Evolutionary conservation across 2,329 filamentous ascomycete genomes (phyloP), one percentile per base, ranked within the genome.

Genomic region (Colletotrichum kahawae): DNA sequence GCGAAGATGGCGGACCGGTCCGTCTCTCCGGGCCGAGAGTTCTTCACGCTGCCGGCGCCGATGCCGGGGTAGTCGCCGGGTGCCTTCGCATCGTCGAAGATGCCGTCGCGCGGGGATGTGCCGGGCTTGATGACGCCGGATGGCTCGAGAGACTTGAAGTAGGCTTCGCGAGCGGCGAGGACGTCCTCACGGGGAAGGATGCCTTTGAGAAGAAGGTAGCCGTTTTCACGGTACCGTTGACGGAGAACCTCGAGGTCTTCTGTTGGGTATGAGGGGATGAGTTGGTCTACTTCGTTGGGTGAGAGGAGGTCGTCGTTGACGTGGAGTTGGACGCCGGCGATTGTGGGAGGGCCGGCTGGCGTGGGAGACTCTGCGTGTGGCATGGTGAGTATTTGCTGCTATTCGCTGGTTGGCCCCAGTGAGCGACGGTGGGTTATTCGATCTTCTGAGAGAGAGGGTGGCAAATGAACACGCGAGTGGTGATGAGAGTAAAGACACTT

Each of bases 21-120:
- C 3, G 78, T 79, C n/a, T 84, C 84, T 7, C 85, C 88, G 0
- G 88, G 88, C 2, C 83, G 83, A 0, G 84, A 85, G 65, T 89
- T 90, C 12, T 83, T 83, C 6, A 83, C 80, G 29, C 84, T 84
- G 0, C 89, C 89, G 2, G 89, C 88, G 4, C 90, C 90, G 70
- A 92, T 81, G 21, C 77, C 76, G 21, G 71, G 71, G 36, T 65
- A 74, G 31, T 74, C 67, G 2, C n/a, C 43, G n/a, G 71, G 16
- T 9, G 77, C 71, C 4, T 69, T 70, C 7, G 67, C 64, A 34
- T 71, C 72, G 13, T 86, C 82, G 14, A 74, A 77, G 27, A 74
- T 77, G 33, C 77, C 76, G 10, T 73, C 70, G 1, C 75, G 62
- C 5, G 70, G 73, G n/a, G 75, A 36, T 1, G 69, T 78, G 18